Evolutionary conservation across 768 basidiomycete species (phyloP).

Genomic region (Leccinum sublutescens): DNA sequence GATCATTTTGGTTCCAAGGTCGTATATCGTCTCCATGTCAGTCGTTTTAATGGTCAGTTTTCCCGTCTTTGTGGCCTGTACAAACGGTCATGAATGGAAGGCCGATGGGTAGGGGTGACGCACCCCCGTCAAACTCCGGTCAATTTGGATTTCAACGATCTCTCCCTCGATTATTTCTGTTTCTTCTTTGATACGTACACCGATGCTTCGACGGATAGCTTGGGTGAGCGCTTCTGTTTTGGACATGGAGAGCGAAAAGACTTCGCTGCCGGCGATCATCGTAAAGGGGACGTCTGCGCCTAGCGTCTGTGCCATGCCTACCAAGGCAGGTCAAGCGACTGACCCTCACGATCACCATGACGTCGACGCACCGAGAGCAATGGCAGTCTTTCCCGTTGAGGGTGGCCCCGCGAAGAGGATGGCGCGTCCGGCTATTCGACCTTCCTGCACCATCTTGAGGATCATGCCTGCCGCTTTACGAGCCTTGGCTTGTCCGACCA

Average conservation of each 20-base stretch:
- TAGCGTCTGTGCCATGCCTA: conserved; percentile 95
- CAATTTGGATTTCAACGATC: conserved; percentile 98
- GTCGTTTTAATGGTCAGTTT: conserved; percentile 97
- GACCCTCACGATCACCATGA: too few species aligned
- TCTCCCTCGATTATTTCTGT: conserved; percentile 97
- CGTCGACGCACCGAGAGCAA: conserved; percentile 69
- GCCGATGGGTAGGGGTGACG: conserved; percentile 17
- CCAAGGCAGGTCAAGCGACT: background rate
- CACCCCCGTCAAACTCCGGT: conserved; percentile 94
- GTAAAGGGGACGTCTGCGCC: conserved; percentile 97
- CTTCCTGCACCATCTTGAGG: conserved; percentile 97
- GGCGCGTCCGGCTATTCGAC: conserved; percentile 90
- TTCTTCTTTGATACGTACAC: conserved; percentile 96
- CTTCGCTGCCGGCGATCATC: conserved; percentile 96
- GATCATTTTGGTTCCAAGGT: conserved; percentile 99
- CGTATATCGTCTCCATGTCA: conserved; percentile 99
- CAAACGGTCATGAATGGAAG: background rate
- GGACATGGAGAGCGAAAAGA: conserved; percentile 97
- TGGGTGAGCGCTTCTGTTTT: conserved; percentile 98
- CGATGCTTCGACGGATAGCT: conserved; percentile 93
- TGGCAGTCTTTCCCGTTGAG: conserved; percentile 96
- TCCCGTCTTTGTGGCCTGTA: conserved; percentile 94
- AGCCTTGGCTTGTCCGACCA: conserved; percentile 96
- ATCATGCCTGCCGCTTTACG: conserved; percentile 98
- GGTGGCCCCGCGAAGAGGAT: conserved; percentile 98